These are phyloP conservation scores for Paracoccidioides lutzii DNA, from an alignment of 2,329 filamentous ascomycete genomes.

Conservation along the genomic window DNA sequence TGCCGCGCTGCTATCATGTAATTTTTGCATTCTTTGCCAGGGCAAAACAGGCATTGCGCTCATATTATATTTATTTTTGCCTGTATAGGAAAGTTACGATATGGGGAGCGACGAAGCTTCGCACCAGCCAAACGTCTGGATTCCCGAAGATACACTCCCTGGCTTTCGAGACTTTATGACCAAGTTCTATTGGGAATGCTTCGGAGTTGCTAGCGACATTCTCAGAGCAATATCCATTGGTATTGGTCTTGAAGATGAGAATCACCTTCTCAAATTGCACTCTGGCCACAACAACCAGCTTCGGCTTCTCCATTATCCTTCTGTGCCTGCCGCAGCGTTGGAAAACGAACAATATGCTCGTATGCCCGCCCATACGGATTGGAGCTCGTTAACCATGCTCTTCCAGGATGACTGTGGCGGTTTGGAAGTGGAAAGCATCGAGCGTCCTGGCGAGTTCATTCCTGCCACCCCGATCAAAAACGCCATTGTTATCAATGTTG, in stretches of 20 bases:
- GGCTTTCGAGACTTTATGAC: slow-evolving; percentile 38
- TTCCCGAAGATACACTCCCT: slow-evolving; percentile 33
- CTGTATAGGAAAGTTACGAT: slow-evolving; percentile 38
- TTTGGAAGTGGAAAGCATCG: slow-evolving; percentile 37
- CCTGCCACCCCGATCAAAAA: slow-evolving; percentile 29
- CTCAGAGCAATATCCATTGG: slow-evolving; percentile 36
- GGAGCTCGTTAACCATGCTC: slow-evolving; percentile 41
- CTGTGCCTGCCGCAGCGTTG: slow-evolving; percentile 34
- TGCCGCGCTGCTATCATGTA: not conserved
- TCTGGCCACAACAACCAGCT: slow-evolving; percentile 46
- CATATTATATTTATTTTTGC: slow-evolving; percentile 4
- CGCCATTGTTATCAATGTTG: slow-evolving; percentile 38
- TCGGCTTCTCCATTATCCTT: slow-evolving; percentile 47
- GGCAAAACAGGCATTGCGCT: not conserved
- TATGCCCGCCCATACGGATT: slow-evolving; percentile 44
- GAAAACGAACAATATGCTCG: slow-evolving; percentile 33
- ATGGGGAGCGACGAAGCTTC: slow-evolving; percentile 37
- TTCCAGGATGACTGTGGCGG: slow-evolving; percentile 43
- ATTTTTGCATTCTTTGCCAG: not conserved
- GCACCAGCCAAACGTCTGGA: slow-evolving; percentile 39
- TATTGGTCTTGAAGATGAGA: slow-evolving; percentile 35
- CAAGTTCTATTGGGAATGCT: slow-evolving; percentile 39
- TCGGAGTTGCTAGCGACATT: slow-evolving; percentile 31
- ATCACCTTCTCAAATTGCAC: slow-evolving; percentile 38
- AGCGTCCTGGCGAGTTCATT: slow-evolving; percentile 28